phyloP scores from a whole-genome alignment of 257 asterid species.

The Solanum microdontum region DNA sequence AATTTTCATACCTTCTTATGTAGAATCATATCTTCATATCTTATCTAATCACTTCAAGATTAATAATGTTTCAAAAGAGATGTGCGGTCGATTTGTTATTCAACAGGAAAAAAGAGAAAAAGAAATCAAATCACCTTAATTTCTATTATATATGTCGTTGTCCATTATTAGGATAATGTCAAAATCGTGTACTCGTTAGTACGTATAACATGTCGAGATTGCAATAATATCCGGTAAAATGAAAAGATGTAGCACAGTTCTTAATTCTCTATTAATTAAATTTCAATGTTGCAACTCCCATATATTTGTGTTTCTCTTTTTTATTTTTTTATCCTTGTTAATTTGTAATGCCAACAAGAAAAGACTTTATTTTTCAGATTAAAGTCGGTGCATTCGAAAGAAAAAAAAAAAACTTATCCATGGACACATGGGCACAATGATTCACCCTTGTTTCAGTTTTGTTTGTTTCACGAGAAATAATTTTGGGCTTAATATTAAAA shows the following conservation, averaged over 20 bases:
- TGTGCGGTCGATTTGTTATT: not conserved
- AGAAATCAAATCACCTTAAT: not conserved
- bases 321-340: not conserved
- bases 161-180: not conserved
- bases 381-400: not conserved
- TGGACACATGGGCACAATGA: not conserved
- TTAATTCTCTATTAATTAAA: not conserved
- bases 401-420: not conserved
- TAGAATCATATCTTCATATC: not conserved
- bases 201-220: not conserved
- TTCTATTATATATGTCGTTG: not conserved
- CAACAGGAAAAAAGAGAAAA: not conserved
- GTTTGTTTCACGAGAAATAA: not conserved
- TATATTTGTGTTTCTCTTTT: not conserved
- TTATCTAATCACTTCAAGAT: not conserved
- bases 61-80: not conserved
- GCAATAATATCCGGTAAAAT: not conserved
- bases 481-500: not conserved
- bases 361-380: not conserved
- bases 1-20: not conserved
- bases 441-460: not conserved
- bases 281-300: not conserved
- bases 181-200: not conserved
- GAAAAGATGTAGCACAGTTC: not conserved
- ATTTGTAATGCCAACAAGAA: not conserved